These are phyloP conservation scores for Scedosporium aurantiacum DNA, from an alignment of 2,329 filamentous ascomycete species.

Conservation along the genomic window DNA sequence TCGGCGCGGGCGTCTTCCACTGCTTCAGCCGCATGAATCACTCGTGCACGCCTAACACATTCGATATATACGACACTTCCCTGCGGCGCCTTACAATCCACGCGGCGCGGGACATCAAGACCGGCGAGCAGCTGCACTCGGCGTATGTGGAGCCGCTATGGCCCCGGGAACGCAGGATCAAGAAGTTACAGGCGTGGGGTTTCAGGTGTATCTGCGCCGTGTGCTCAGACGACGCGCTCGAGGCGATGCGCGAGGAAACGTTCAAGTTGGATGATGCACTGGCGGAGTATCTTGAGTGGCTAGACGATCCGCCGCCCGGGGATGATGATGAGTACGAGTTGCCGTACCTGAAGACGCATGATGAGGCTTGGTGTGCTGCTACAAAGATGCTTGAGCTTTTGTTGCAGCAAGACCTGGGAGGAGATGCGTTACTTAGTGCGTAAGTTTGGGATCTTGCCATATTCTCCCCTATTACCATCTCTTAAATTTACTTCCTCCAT, in stretches of 20 bases:
- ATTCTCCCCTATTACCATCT: not conserved
- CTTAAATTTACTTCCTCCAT: no score
- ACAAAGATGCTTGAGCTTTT: not conserved
- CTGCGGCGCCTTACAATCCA: not conserved
- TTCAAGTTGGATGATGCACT: not conserved
- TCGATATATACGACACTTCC: not conserved
- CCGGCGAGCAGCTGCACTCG: not conserved
- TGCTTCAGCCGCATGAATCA: not conserved
- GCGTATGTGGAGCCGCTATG: not conserved
- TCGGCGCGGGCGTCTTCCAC: not conserved
- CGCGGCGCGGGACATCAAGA: not conserved
- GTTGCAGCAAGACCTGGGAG: not conserved
- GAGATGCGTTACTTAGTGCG: not conserved
- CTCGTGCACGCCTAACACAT: not conserved
- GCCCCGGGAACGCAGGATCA: not conserved
- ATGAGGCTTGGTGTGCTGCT: not conserved
- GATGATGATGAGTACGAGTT: not conserved
- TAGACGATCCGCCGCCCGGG: not conserved
- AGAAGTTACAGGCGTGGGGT: not conserved
- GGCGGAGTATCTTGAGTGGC: not conserved
- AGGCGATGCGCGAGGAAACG: not conserved
- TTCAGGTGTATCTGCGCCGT: not conserved
- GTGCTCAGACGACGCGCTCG: not conserved
- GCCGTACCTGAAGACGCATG: not conserved
- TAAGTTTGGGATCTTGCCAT: not conserved